Percentiles rank a stretch among this genome's conserved stretches.
phyloP scores from a whole-genome alignment of 805 yeast species.

The Candida hungchunana region DNA sequence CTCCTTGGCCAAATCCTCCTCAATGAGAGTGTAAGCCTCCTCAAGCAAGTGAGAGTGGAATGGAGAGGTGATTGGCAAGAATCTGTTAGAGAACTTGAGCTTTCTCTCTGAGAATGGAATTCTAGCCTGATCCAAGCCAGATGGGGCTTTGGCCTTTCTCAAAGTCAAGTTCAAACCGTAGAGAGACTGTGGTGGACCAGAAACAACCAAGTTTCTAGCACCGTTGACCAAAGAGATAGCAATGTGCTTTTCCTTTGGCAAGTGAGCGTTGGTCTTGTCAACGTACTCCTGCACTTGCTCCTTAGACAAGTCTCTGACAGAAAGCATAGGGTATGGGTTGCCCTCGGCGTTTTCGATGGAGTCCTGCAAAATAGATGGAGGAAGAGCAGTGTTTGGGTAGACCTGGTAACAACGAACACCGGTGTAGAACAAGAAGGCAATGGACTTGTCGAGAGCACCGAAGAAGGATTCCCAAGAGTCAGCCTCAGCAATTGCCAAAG shows the following conservation, averaged over 20 bases:
- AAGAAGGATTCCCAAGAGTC: slow-evolving; percentile 84
- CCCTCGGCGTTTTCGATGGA: slow-evolving; percentile 94
- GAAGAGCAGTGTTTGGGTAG: slow-evolving; percentile 90
- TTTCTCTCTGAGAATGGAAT: slow-evolving; percentile 93
- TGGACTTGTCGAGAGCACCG: slow-evolving; percentile 67
- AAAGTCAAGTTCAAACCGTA: slow-evolving; percentile 91
- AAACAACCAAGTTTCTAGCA: slow-evolving; percentile 89
- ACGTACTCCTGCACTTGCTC: slow-evolving; percentile 77
- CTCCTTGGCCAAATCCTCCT: slow-evolving; percentile 57
- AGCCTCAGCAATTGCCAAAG: slow-evolving; percentile 81
- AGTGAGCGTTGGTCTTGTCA: slow-evolving; percentile 84
- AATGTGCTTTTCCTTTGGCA: slow-evolving; percentile 88
- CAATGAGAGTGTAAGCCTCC: slow-evolving; percentile 64
- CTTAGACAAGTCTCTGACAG: slow-evolving; percentile 80
- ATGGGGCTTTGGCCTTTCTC: slow-evolving; percentile 91
- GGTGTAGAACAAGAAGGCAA: slow-evolving; percentile 83
- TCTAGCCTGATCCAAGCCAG: slow-evolving; percentile 93
- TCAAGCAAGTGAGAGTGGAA: slow-evolving; percentile 88
- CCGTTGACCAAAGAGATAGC: slow-evolving; percentile 91
- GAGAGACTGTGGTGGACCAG: slow-evolving; percentile 97
- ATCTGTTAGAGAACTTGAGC: slow-evolving; percentile 86
- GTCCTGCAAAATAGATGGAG: slow-evolving; percentile 91
- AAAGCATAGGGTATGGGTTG: slow-evolving; percentile 94
- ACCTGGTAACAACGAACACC: slow-evolving; percentile 88
- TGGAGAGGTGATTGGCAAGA: slow-evolving; percentile 93